These are phyloP conservation scores for Fusarium clavum DNA, from an alignment of 2,329 filamentous ascomycete species.

Conservation along the genomic window DNA sequence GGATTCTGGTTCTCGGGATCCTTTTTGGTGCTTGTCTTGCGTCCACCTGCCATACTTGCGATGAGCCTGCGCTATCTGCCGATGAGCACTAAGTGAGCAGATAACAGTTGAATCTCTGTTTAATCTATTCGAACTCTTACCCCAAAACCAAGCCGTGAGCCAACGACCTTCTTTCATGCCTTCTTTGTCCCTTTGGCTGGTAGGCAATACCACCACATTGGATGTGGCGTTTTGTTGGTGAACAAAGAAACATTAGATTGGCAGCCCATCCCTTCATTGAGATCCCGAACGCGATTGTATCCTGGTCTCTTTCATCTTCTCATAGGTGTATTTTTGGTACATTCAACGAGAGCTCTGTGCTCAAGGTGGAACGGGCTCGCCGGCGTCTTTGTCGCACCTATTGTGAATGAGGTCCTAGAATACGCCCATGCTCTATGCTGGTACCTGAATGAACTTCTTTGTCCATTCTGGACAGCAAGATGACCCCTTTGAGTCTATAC, in stretches of 20 bases:
- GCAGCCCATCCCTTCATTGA: constrained; percentile 2
- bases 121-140: not conserved
- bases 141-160: not conserved
- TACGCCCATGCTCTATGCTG: constrained; percentile 12
- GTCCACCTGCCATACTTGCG: constrained; percentile 15
- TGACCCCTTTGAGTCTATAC: constrained; percentile 5
- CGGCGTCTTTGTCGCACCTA: constrained; percentile 41
- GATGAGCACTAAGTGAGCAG: not conserved
- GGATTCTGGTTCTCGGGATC: not conserved
- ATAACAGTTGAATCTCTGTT: not conserved
- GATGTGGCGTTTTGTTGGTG: constrained; percentile 28
- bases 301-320: not conserved
- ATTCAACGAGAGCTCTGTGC: not conserved
- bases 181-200: constrained; percentile 20
- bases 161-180: not conserved
- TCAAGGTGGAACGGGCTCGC: constrained; percentile 9
- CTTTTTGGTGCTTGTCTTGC: constrained; percentile 1
- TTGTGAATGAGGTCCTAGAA: constrained; percentile 13
- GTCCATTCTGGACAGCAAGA: constrained; percentile 20
- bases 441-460: not conserved
- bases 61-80: not conserved
- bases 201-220: not conserved
- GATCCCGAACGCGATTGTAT: not conserved
- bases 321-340: constrained; percentile 5
- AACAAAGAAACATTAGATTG: constrained; percentile 38